These are phyloP conservation scores for Fusarium devonianum DNA, from an alignment of 2,329 filamentous ascomycete genomes.

Conservation along the genomic window DNA sequence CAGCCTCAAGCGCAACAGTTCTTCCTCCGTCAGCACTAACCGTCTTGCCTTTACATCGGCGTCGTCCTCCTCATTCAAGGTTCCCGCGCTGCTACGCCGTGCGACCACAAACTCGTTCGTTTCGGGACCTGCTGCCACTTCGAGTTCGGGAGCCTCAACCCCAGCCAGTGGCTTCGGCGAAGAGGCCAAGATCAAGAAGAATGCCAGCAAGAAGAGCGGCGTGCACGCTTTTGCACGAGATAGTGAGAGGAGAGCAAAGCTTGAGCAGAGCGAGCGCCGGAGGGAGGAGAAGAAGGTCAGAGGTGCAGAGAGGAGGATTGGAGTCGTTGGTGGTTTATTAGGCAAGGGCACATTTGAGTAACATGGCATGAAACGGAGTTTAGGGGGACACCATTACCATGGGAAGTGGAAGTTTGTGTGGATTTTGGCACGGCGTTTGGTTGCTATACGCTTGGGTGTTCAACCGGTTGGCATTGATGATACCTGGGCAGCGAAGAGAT, in stretches of 20 bases:
- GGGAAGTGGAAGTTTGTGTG: too few relatives aligned
- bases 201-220: conserved; percentile 65
- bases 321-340: conserved; percentile 65
- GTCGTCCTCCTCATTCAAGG: conserved; percentile 63
- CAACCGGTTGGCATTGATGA: too few relatives aligned
- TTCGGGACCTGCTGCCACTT: conserved; percentile 47
- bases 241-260: conserved; percentile 61
- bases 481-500: too few relatives aligned
- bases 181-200: conserved; percentile 66
- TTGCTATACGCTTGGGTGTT: too few relatives aligned
- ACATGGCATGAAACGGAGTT: conserved; percentile 25
- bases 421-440: conserved; percentile 33
- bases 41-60: conserved; percentile 65
- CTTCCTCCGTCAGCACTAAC: conserved; percentile 45
- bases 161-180: conserved; percentile 52
- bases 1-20: conserved; percentile 66
- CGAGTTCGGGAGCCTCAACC: conserved; percentile 45
- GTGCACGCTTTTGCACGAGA: conserved; percentile 68
- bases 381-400: too few relatives aligned
- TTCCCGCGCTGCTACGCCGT: conserved; percentile 74
- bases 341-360: conserved; percentile 57
- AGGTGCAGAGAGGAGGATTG: conserved; percentile 63
- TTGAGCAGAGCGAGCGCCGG: conserved; percentile 64
- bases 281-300: conserved; percentile 65
- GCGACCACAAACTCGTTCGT: conserved; percentile 72